phyloP scores from a whole-genome alignment of 129 eudicot genomes.

The Lactuca saligna region DNA sequence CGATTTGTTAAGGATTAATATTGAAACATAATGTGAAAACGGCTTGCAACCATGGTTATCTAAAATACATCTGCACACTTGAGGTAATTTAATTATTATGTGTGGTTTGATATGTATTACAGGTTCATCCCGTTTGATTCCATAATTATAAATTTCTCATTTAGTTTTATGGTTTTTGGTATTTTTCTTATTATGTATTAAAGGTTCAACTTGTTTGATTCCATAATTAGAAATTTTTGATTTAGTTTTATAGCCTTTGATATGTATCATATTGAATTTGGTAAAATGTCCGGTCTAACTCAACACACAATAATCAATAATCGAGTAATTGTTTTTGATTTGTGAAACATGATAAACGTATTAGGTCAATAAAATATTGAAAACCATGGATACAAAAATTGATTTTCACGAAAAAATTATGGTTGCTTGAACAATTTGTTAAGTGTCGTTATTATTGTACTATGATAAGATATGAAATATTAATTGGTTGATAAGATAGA shows the following conservation, averaged over 20 bases:
- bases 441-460: background rate
- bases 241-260: no score
- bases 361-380: background rate
- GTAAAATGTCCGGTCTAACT: no score
- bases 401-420: background rate
- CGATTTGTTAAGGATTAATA: conserved; percentile 47
- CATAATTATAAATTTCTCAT: no score
- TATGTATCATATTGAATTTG: no score
- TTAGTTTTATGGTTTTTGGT: no score
- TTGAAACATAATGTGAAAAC: conserved; percentile 75
- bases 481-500: background rate
- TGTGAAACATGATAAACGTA: background rate
- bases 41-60: conserved; percentile 82
- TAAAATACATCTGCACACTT: conserved; percentile 64
- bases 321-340: background rate
- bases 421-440: background rate
- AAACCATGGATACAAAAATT: background rate
- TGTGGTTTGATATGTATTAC: no score
- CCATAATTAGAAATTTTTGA: no score
- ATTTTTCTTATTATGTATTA: no score
- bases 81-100: conserved; percentile 45
- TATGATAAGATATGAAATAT: background rate
- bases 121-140: no score
- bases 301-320: no score
- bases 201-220: no score